Conservation (phyloP, 2,329 filamentous ascomycete genomes). For the Immersiporthe knoxdaviesiana region DNA sequence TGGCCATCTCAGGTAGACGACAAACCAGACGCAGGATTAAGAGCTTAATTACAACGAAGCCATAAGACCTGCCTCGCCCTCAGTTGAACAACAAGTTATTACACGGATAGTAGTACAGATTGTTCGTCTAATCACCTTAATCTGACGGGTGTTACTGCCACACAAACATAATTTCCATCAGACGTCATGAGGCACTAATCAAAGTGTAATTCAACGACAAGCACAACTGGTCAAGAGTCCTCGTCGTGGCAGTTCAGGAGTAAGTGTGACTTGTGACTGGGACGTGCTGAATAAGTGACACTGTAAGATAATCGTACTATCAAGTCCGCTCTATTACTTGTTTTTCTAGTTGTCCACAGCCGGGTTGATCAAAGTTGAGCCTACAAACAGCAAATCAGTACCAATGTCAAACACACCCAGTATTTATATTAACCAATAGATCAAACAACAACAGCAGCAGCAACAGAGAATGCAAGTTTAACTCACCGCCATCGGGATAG, state of each 20-base stretch:
- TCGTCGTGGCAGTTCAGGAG: neutral
- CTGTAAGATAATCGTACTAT: no score
- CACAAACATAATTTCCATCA: neutral
- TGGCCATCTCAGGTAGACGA: neutral
- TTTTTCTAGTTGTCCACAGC: slow-evolving; percentile 19
- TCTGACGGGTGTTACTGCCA: neutral
- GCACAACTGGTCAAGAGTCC: neutral
- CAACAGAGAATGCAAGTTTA: no score
- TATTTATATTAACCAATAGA: no score
- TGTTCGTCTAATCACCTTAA: neutral
- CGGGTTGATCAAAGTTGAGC: slow-evolving; percentile 19
- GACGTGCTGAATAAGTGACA: neutral
- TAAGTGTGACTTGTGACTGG: no score
- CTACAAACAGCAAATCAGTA: neutral
- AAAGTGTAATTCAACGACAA: neutral
- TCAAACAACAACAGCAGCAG: no score
- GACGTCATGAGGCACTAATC: neutral
- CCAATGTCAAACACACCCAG: neutral
- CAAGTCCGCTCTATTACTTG: neutral
- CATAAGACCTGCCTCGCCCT: neutral
- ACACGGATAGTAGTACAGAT: neutral
- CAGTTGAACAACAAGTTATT: neutral
- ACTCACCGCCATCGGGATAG: slow-evolving; percentile 51
- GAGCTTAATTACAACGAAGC: neutral
- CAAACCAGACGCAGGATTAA: neutral